phyloP scores from a whole-genome alignment of 192 early-diverging fungal genomes.

The Linnemannia elongata region DNA sequence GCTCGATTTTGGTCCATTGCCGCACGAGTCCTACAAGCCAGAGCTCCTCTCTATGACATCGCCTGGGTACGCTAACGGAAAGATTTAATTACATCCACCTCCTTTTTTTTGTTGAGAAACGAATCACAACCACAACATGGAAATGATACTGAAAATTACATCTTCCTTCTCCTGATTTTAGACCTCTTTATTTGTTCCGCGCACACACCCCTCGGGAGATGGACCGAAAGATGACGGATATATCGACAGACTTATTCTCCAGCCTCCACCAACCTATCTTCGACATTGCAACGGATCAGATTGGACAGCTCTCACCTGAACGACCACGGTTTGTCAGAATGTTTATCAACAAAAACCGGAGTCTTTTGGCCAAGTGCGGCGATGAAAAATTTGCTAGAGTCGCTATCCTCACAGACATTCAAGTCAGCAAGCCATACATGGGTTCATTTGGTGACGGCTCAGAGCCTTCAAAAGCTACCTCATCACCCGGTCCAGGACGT shows the following conservation, averaged over 20 bases:
- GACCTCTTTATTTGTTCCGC: slow-evolving; percentile 48
- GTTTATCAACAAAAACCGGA: slow-evolving; percentile 52
- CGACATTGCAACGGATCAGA: slow-evolving; percentile 23
- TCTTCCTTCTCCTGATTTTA: background rate
- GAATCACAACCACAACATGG: background rate
- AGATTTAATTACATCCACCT: background rate
- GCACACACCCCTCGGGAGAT: slow-evolving; percentile 49
- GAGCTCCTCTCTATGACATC: slow-evolving; percentile 38
- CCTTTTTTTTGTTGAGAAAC: background rate
- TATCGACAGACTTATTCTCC: slow-evolving; percentile 45
- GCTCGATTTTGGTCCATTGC: slow-evolving; percentile 23
- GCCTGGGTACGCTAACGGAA: slow-evolving; percentile 22
- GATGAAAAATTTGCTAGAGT: slow-evolving; percentile 50
- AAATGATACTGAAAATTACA: background rate
- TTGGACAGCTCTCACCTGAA: slow-evolving; percentile 42
- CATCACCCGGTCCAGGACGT: background rate
- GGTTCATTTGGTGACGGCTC: slow-evolving; percentile 10
- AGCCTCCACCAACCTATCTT: slow-evolving; percentile 50
- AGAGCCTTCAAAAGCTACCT: background rate
- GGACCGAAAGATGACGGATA: slow-evolving; percentile 56
- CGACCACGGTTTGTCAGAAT: slow-evolving; percentile 40
- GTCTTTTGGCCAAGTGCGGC: slow-evolving; percentile 45
- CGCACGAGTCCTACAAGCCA: slow-evolving; percentile 37
- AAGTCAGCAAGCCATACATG: slow-evolving; percentile 36
- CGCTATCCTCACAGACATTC: slow-evolving; percentile 40